Conservation (phyloP, 2,329 filamentous ascomycete genomes). For the Talaromyces rugulosus region DNA sequence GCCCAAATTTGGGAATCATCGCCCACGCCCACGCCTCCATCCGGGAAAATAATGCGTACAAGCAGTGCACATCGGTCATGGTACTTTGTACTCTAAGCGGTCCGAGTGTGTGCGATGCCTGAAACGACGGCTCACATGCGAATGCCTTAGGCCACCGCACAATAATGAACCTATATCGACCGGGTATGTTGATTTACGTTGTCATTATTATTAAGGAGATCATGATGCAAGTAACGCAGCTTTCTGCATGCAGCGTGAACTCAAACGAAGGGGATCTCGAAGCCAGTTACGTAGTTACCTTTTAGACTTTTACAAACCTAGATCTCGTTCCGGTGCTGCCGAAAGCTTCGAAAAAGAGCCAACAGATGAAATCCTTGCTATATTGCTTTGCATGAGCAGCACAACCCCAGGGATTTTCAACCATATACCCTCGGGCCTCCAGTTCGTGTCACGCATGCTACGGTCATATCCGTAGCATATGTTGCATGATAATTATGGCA, state of each 20-base stretch:
- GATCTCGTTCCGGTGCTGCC: background rate
- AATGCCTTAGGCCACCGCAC: background rate
- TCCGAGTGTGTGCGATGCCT: no score
- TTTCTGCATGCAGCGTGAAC: no score
- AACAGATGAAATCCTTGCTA: no score
- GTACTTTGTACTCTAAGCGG: no score
- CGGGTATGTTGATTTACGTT: background rate
- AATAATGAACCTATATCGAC: background rate
- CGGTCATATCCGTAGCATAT: background rate
- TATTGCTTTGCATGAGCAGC: no score
- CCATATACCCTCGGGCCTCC: background rate
- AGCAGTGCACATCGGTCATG: background rate
- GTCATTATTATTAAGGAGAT: background rate
- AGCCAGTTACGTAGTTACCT: no score
- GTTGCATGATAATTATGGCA: no score
- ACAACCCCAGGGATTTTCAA: background rate
- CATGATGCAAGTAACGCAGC: background rate
- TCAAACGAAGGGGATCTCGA: no score
- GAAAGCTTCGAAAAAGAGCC: no score
- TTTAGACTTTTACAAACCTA: no score
- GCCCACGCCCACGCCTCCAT: background rate
- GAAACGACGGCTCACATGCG: background rate
- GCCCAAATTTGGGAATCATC: background rate
- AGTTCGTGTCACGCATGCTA: background rate
- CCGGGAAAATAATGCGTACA: background rate